Evolutionary conservation across 2,329 filamentous ascomycete genomes (phyloP).

Genomic region (Podosphaera fusca): DNA sequence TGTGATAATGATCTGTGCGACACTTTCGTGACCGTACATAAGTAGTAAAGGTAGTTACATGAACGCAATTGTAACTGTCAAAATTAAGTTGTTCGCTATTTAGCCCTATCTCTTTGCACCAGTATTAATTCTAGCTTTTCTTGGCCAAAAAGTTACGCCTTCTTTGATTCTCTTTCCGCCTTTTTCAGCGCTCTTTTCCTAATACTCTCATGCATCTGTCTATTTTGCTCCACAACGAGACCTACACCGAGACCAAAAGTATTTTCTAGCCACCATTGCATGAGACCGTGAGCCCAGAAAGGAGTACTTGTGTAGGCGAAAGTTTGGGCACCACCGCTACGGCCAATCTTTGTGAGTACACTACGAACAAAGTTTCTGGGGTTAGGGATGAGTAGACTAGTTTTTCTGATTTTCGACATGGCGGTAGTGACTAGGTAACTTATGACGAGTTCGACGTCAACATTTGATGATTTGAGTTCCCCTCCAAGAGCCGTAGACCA

Average conservation of each 20-base stretch:
- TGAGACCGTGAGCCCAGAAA: slow-evolving; percentile 74
- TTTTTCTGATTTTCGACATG: slow-evolving; percentile 84
- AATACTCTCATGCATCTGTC: slow-evolving; percentile 43
- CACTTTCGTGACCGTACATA: too few relatives aligned
- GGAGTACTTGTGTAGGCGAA: slow-evolving; percentile 73
- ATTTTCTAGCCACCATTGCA: slow-evolving; percentile 57
- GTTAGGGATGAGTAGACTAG: slow-evolving; percentile 56
- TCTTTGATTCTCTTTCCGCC: slow-evolving; percentile 42
- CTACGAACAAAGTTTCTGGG: slow-evolving; percentile 63
- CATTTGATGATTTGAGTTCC: slow-evolving; percentile 58
- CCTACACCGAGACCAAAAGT: slow-evolving; percentile 33
- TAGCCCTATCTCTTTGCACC: too few relatives aligned
- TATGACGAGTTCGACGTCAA: slow-evolving; percentile 78
- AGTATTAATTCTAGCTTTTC: too few relatives aligned
- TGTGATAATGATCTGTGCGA: too few relatives aligned
- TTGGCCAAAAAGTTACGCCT: slow-evolving; percentile 12
- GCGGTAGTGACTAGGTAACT: slow-evolving; percentile 85
- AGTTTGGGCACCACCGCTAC: slow-evolving; percentile 51
- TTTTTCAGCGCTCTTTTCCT: slow-evolving; percentile 45
- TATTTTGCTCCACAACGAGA: slow-evolving; percentile 35
- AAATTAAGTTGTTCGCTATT: too few relatives aligned
- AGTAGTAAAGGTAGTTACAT: too few relatives aligned
- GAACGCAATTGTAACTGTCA: too few relatives aligned
- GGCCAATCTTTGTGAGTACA: slow-evolving; percentile 58
- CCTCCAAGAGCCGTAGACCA: slow-evolving; percentile 75